These are phyloP conservation scores for Alternaria sp. DNA, from an alignment of 2,329 filamentous ascomycete genomes.

Conservation along the genomic window DNA sequence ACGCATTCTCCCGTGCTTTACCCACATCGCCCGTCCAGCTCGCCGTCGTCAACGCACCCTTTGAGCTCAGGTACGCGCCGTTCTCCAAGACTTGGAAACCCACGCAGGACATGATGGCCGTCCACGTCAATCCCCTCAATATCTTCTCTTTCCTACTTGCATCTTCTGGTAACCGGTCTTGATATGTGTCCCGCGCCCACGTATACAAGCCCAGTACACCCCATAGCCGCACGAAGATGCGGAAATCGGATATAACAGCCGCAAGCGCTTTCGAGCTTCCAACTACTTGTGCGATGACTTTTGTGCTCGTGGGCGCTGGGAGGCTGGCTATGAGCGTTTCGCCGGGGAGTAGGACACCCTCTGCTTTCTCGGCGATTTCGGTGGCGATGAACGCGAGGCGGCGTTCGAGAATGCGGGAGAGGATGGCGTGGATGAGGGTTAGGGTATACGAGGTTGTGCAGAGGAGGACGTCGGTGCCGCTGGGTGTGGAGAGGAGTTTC, in stretches of 20 bases:
- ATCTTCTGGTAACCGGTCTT: constrained; percentile 30
- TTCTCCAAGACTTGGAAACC: constrained; percentile 85
- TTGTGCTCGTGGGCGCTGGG: constrained; percentile 40
- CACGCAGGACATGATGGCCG: constrained; percentile 72
- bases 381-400: constrained; percentile 46
- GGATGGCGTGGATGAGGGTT: constrained; percentile 49
- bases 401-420: constrained; percentile 46
- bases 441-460: constrained; percentile 55
- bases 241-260: constrained; percentile 70
- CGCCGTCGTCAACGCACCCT: constrained; percentile 66
- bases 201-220: constrained; percentile 75
- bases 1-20: constrained; percentile 60
- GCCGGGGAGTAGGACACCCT: constrained; percentile 49
- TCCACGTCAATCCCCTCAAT: constrained; percentile 61
- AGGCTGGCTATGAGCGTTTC: constrained; percentile 51
- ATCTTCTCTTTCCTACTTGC: constrained; percentile 37
- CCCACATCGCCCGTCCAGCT: constrained; percentile 58
- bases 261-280: constrained; percentile 59
- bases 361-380: constrained; percentile 47
- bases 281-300: constrained; percentile 41
- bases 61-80: constrained; percentile 74
- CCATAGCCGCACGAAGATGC: constrained; percentile 79
- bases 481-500: constrained; percentile 49
- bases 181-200: constrained; percentile 60
- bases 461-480: constrained; percentile 51